Conservation (phyloP, 345 rosid species). For the Eucalyptus sideroxylon region DNA sequence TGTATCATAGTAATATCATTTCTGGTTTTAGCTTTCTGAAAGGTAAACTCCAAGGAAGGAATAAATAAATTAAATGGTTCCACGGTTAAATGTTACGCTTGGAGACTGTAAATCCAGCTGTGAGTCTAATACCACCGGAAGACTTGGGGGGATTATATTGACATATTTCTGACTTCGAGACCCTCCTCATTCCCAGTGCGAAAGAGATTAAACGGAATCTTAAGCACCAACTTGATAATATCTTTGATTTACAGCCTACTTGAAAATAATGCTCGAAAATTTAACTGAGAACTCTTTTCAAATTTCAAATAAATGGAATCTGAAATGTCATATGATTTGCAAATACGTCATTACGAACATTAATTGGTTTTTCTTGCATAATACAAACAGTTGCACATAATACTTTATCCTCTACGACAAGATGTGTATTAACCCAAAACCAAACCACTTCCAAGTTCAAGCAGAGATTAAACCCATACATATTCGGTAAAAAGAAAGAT, state of each 20-base stretch:
- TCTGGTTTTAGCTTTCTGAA: too few species aligned
- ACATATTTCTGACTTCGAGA: not conserved
- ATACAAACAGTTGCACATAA: too few species aligned
- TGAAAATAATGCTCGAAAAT: not conserved
- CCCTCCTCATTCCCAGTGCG: not conserved
- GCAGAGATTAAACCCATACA: not conserved
- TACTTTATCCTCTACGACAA: not conserved
- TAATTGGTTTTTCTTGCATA: too few species aligned
- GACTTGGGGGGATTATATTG: not conserved
- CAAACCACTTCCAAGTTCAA: not conserved
- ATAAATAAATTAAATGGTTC: not conserved
- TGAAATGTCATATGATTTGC: too few species aligned
- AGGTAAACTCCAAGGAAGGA: too few species aligned
- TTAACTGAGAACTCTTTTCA: too few species aligned
- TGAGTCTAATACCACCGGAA: not conserved
- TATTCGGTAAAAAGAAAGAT: not conserved
- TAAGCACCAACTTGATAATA: not conserved
- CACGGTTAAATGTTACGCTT: not conserved
- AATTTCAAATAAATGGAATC: too few species aligned
- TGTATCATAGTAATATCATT: not conserved
- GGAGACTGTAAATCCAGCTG: not conserved
- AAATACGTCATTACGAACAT: too few species aligned
- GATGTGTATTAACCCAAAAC: not conserved
- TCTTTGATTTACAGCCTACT: not conserved
- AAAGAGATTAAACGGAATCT: not conserved